Evolutionary conservation across 2,329 filamentous ascomycete species (phyloP), one percentile per base, ranked within the genome.

Genomic region (Arthrocladium fulminans): DNA sequence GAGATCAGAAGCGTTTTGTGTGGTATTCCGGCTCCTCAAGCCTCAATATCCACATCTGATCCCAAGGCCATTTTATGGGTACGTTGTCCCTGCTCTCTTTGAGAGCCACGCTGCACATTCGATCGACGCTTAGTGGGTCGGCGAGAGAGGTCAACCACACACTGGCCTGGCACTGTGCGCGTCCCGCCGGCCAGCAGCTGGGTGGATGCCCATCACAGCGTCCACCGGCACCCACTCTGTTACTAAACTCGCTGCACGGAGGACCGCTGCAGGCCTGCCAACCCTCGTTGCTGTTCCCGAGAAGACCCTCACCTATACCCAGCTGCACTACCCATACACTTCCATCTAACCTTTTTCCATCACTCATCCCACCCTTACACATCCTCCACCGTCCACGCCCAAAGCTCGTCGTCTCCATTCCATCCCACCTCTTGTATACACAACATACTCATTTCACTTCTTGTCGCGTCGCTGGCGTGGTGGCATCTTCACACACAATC

Each of bases 101-200:
- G 6, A 20, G 20, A 47, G 45, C 45, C 45, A 47, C 45, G 44
- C 32, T 40, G 45, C 45, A 47, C 45, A 47, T 19, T 47, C 45
- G 45, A 47, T 47, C 45, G 45, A 47, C 45, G 45, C 45, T 32
- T 23, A 37, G 45, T 47, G 45, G 45, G 42, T 45, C 42, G 27
- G 27, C 37, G 25, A 34, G 10, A 32, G 22, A n/a, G 35, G 42
- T 45, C 17, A 45, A 37, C 29, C 42, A 45, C 4, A 34, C 30
- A 30, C 12, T 25, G 22, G 42, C 27, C 30, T 34, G 42, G 20
- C 19, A 37, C 27, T 35, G 42, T 45, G 42, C 39, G 39, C 19
- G 29, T 45, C 29, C 42, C 42, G 29, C 42, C 42, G 27, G 20
- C 19, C 42, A 45, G 42, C 42, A 34, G 15, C 5, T 30, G 42